Conservation (phyloP, 257 asterid genomes). For the Primulina eburnea region DNA sequence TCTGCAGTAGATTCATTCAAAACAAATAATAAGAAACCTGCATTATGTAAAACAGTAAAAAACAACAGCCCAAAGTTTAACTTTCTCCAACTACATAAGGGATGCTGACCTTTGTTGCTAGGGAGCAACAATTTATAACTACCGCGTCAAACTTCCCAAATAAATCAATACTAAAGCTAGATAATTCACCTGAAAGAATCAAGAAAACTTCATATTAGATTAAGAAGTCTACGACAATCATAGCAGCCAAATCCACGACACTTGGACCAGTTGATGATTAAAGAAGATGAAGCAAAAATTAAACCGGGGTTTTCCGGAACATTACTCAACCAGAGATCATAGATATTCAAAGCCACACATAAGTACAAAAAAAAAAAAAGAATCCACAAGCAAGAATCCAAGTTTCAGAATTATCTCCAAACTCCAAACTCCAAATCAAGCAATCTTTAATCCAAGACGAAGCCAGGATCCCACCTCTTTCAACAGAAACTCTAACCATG, state of each 20-base stretch:
- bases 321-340: neutral
- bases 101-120: conserved; percentile 45
- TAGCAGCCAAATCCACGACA: neutral
- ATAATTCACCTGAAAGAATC: conserved; percentile 43
- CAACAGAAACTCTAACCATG: conserved; percentile 90
- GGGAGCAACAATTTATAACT: conserved; percentile 52
- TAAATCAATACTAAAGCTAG: conserved; percentile 45
- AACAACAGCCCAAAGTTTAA: neutral
- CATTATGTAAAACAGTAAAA: too few species aligned
- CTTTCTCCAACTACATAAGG: conserved; percentile 14
- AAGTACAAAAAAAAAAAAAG: neutral
- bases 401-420: neutral
- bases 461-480: conserved; percentile 47
- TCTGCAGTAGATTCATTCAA: conserved; percentile 45
- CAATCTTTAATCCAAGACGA: neutral
- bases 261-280: too few species aligned
- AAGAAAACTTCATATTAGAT: neutral
- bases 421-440: neutral
- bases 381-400: conserved; percentile 15
- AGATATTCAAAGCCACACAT: neutral
- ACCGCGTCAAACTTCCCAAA: conserved; percentile 58
- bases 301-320: neutral
- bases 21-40: conserved; percentile 7
- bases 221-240: neutral
- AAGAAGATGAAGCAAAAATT: neutral